A percentile compares a stretch with the other conserved stretches of the same genome.
These are phyloP conservation scores for Termitomyces sp. DNA, from an alignment of 768 basidiomycete species.

Conservation along the genomic window DNA sequence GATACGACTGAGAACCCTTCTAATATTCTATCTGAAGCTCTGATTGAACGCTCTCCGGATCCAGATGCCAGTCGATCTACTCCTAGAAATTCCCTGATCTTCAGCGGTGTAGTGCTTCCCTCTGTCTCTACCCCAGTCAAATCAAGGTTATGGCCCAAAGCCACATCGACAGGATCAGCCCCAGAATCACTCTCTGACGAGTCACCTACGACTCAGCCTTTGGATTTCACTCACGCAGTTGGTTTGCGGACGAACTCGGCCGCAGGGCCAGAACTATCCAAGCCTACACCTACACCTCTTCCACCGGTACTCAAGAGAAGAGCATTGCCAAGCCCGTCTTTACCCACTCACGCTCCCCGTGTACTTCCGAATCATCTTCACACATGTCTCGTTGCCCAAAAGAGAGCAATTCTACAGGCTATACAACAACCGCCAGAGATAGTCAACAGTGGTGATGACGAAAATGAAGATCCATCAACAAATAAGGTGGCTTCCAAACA, in stretches of 20 bases:
- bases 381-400: conserved; percentile 49
- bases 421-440: conserved; percentile 26
- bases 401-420: conserved; percentile 44
- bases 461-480: conserved; percentile 31
- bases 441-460: conserved; percentile 3
- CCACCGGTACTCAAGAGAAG: conserved; percentile 8
- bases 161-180: background rate
- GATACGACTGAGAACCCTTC: background rate
- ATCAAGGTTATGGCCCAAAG: background rate
- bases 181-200: background rate
- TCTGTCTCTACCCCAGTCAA: background rate
- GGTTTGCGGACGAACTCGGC: background rate
- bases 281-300: background rate
- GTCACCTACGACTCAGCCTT: background rate
- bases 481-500: conserved; percentile 52
- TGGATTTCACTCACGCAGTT: background rate
- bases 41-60: background rate
- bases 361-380: conserved; percentile 36
- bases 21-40: background rate
- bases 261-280: background rate
- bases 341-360: conserved; percentile 15
- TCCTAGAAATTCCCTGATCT: background rate
- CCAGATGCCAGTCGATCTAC: background rate
- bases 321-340: conserved; percentile 10
- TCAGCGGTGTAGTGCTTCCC: conserved; percentile 3